A percentile compares a stretch with the other conserved stretches of the same genome.
Conservation (phyloP, 2,329 filamentous ascomycete genomes). For the Pseudogymnoascus sp. region DNA sequence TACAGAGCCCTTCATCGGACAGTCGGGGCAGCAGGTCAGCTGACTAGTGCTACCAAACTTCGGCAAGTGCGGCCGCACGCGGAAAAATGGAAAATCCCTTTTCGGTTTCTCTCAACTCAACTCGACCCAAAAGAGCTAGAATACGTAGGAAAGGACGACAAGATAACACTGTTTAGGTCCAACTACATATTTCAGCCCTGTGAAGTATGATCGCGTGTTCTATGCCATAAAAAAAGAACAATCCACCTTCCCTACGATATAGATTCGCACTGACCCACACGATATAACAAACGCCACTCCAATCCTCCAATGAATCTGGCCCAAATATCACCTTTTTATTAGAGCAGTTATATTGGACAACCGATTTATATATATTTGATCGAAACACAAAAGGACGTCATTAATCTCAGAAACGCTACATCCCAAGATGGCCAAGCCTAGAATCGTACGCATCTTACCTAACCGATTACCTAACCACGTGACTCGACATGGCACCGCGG, state of each 20-base stretch:
- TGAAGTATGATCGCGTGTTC: background rate
- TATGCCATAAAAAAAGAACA: background rate
- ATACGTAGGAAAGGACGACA: background rate
- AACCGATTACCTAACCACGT: slow-evolving; percentile 9
- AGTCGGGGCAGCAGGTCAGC: background rate
- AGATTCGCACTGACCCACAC: background rate
- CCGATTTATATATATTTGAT: background rate
- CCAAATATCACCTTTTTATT: slow-evolving; percentile 1
- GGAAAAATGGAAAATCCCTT: background rate
- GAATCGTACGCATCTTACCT: background rate
- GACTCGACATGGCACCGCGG: background rate
- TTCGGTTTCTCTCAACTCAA: background rate
- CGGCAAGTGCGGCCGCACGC: background rate
- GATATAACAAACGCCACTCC: background rate
- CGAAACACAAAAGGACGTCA: slow-evolving; percentile 4
- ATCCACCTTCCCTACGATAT: background rate
- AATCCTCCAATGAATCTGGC: background rate
- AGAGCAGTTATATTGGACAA: slow-evolving; percentile 8
- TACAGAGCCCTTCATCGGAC: background rate
- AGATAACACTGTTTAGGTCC: background rate
- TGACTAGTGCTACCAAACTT: background rate
- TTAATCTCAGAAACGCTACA: slow-evolving; percentile 6
- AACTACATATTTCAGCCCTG: background rate
- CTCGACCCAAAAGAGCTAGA: background rate
- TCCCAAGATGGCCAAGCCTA: slow-evolving; percentile 5